These are phyloP conservation scores for Nakataea oryzae DNA, from an alignment of 2,329 filamentous ascomycete genomes.

Conservation along the genomic window DNA sequence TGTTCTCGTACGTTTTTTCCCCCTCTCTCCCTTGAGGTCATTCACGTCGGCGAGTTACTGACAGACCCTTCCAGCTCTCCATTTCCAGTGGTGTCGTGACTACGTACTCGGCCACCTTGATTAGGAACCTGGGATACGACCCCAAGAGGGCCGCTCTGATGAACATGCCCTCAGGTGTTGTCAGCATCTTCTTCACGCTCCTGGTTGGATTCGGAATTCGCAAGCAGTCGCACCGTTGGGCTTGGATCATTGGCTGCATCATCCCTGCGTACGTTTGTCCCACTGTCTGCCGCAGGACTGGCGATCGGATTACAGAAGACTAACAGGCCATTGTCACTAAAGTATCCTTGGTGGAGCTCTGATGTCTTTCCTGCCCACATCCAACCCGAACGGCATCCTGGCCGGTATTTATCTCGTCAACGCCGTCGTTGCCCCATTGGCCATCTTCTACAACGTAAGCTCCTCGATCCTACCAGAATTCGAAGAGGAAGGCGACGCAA, in stretches of 20 bases:
- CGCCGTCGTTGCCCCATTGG: conserved; percentile 30
- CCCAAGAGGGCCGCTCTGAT: conserved; percentile 5
- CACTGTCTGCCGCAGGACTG: conserved; percentile 1
- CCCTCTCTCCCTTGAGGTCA: neutral
- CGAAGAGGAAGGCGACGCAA: conserved; percentile 19
- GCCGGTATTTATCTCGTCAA: conserved; percentile 38
- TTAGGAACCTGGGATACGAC: conserved; percentile 10
- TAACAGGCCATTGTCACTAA: neutral
- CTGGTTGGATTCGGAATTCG: conserved; percentile 35
- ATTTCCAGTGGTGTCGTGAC: conserved; percentile 11
- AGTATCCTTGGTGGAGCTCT: conserved; percentile 33
- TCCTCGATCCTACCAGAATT: conserved; percentile 22
- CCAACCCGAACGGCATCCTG: conserved; percentile 30
- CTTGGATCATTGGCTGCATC: conserved; percentile 33
- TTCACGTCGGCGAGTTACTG: neutral
- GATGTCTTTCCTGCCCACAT: conserved; percentile 36
- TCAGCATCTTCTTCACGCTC: conserved; percentile 39
- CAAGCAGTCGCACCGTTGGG: conserved; percentile 32
- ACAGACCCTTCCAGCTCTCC: conserved; percentile 29
- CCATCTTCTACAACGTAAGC: conserved; percentile 29
- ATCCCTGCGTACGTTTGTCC: conserved; percentile 25
- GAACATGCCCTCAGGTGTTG: conserved; percentile 7
- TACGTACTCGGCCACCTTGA: conserved; percentile 10
- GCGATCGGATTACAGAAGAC: neutral
- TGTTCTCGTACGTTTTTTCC: conserved; percentile 7